Base-by-base conservation (phyloP, 306 rosid genomes). In the Lablab purpureus region DNA sequence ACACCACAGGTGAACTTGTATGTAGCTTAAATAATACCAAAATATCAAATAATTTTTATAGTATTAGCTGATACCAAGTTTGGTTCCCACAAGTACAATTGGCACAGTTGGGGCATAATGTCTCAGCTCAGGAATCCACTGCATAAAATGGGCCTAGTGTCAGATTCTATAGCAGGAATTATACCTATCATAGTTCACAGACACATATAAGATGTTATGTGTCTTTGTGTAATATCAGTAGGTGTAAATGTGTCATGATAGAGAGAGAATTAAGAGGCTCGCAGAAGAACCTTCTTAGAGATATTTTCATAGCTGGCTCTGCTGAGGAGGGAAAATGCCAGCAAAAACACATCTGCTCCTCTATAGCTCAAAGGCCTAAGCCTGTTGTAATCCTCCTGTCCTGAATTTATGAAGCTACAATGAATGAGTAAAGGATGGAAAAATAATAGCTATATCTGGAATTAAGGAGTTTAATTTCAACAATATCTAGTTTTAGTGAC, bases 361-460 rank as follows among this genome's bases (percentile, higher is more conserved):
- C 98, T 94, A 60, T 92, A 94, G 79, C 97, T 94, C 84, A 94
- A 82, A 58, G 98, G 98, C 92, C 98, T 89, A 62, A 94, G 92
- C 91, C 97, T 88, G 71, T 94, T 94, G 74, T 94, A 94, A 80
- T 92, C 97, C 80, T 94, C 97, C 66, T 94, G 98, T 34, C 98
- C 98, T 94, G 87, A 75, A 85, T 50, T 77, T 21, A 59, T 36
- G 25, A 62, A 66, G 67, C 41, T 58, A 66, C 27, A 71, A 32
- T 14, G 54, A 27, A 67, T 78, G 46, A 79, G 46, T 21, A 67
- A 27, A 55, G 21, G 15, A 55, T 46, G 36, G 19, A 71, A 68
- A 10, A 62, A 47, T 18, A 19, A 9, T 30, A 1, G 6, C 15
- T 14, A 54, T 10, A 41, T 2, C 22, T 58, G 41, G 22, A 52